Base-by-base conservation (phyloP, 106 monocot genomes). In the Allium sativum region DNA sequence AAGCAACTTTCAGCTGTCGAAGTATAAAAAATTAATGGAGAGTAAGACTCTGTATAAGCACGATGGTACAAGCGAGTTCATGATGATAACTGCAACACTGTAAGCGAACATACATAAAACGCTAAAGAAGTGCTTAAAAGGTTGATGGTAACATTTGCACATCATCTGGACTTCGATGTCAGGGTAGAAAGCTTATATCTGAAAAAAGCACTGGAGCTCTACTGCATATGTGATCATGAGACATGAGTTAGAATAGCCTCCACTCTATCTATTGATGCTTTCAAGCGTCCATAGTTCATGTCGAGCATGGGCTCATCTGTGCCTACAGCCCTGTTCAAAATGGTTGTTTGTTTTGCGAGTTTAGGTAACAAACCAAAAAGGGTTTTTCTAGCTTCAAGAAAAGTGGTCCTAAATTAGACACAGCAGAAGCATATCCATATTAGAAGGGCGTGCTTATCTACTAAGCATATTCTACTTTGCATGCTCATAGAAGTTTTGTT, bases 231-330 rank as follows among this genome's bases (percentile, higher is more conserved):
- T 31, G 31, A 31, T 50, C 6, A 50, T 50, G 48, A 12, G 48
- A 15, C 15, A 5, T 50, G 48, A 50, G 45, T 90, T 55, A 96
- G 17, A 58, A 96, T 84, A 2, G 95, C 73, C 75, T 96, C 95
- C 14, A 96, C 74, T 65, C 90, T 72, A 67, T 96, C 95, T 48
- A 96, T 71, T 2, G 95, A 96, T 65, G 95, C 95, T 18, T 87
- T 70, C 75, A 96, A 61, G 9, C 81, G 78, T 44, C 95, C 95
- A 61, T 80, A 96, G 58, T 76, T 84, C 90, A 90, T 84, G 59
- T 82, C 72, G 52, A 96, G 78, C 7, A 79, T 47, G 10, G 82
- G 76, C 76, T 91, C 91, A 47, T 83, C 91, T 1, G 81, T 84
- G 11, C 88, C 88, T 8, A 88, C 65, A 66, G 79, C 80, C 77